Base-by-base conservation (phyloP, 2,329 filamentous ascomycete species). In the Zalaria sp. region DNA sequence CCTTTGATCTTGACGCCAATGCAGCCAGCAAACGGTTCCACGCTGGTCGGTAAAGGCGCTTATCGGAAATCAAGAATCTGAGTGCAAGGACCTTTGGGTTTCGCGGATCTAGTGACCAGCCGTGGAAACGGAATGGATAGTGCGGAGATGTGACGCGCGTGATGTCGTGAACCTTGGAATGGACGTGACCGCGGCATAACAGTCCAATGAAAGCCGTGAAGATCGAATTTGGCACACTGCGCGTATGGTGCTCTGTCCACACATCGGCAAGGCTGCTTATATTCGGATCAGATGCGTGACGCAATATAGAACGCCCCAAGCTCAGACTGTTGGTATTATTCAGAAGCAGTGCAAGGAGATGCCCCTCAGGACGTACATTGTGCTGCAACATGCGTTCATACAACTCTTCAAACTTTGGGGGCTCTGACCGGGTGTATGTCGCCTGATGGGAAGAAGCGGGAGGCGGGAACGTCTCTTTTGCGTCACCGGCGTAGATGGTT, bases 401-500 rank as follows among this genome's bases (percentile, higher is more conserved):
- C 3, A 88, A 63, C 39, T 72, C 64, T 4, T 67, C 59, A 7
- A 77, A 59, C 1, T 65, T 69, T 2, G 82, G 82, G 1, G 81
- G 75, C 9, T 67, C 63, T 35, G 77, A 62, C n/a, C 75, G 68
- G 34, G 75, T 70, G 48, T 74, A 75, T 43, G 83, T 81, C 42
- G 78, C 74, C n/a, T 78, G 71, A 44, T 81, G 52, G 68, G 70
- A 57, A 69, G 83, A 57, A 42, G 74, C 68, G 18, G 77, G 61
- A 18, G 75, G 67, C 4, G 73, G 64, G 35, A 67, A 59, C 6
- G 72, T 62, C 51, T 79, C 75, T 44, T 58, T 65, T 34, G 64
- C 64, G 49, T 83, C 80, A 8, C 81, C 81, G 4, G 80, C 75
- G 2, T 74, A 53, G 9, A 66, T 27, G 18, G 18, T 18, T 18